Conservation (phyloP, 2,329 filamentous ascomycete species). For the Cordyceps militaris region DNA sequence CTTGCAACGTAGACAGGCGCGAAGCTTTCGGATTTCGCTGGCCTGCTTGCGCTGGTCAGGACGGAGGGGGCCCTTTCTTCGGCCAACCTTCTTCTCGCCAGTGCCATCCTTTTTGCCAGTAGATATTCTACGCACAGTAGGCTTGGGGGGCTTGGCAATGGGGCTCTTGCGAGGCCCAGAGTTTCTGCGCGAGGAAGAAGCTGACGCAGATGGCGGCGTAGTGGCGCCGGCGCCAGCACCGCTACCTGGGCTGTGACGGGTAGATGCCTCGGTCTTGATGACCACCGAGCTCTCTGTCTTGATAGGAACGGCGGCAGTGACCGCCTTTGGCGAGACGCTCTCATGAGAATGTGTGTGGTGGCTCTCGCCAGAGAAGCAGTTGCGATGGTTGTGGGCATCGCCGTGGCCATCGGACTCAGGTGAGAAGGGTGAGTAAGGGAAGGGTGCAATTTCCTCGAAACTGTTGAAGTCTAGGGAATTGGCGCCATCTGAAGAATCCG, state of each 20-base stretch:
- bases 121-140: constrained; percentile 72
- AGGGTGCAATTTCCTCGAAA: constrained; percentile 68
- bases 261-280: constrained; percentile 40
- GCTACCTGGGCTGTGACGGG: constrained; percentile 53
- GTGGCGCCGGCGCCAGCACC: constrained; percentile 53
- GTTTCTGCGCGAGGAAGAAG: constrained; percentile 48
- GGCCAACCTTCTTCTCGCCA: constrained; percentile 85
- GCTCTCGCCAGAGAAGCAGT: constrained; percentile 53
- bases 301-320: constrained; percentile 62
- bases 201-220: constrained; percentile 55
- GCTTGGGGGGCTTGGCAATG: constrained; percentile 72
- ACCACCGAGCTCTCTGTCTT: constrained; percentile 39
- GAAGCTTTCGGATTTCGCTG: constrained; percentile 90
- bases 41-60: constrained; percentile 95
- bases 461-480: constrained; percentile 63
- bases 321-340: constrained; percentile 59
- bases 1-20: constrained; percentile 92
- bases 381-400: constrained; percentile 53
- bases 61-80: constrained; percentile 79
- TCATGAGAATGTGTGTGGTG: constrained; percentile 38
- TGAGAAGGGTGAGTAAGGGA: constrained; percentile 74
- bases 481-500: constrained; percentile 72
- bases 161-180: constrained; percentile 69
- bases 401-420: constrained; percentile 70
- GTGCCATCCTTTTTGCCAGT: constrained; percentile 71